These are phyloP conservation scores for Ogataea polymorpha DNA, from an alignment of 805 yeast species.

Conservation along the genomic window DNA sequence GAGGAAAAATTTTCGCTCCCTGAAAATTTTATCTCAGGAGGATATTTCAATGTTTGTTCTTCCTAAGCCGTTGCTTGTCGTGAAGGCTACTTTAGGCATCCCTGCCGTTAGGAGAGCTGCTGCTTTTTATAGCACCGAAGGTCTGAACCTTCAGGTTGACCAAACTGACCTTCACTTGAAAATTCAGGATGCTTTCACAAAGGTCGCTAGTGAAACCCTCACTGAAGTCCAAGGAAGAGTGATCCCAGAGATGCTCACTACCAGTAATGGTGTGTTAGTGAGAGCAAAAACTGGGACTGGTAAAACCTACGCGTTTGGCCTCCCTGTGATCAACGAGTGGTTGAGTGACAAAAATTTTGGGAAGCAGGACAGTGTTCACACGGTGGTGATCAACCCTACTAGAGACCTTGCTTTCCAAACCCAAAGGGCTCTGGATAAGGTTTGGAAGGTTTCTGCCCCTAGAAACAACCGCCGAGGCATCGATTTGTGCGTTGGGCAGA, in stretches of 20 bases:
- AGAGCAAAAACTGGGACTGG: constrained; percentile 97
- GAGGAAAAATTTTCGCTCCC: constrained; percentile 1
- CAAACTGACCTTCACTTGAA: not conserved
- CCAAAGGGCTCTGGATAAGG: constrained; percentile 55
- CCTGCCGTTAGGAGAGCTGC: not conserved
- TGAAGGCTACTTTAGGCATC: not conserved
- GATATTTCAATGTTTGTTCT: not conserved
- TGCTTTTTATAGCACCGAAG: constrained; percentile 3
- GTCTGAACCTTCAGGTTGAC: not conserved
- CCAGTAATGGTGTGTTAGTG: constrained; percentile 67
- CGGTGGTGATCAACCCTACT: constrained; percentile 82
- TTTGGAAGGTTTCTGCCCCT: constrained; percentile 30
- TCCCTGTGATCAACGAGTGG: constrained; percentile 68
- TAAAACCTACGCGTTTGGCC: constrained; percentile 83
- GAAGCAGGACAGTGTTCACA: constrained; percentile 40
- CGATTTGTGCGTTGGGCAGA: constrained; percentile 69
- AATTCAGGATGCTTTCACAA: constrained; percentile 31
- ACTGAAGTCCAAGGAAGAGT: constrained; percentile 71
- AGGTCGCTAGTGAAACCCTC: constrained; percentile 43
- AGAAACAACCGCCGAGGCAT: constrained; percentile 30
- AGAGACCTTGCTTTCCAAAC: constrained; percentile 88
- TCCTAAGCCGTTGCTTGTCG: not conserved
- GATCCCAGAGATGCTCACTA: constrained; percentile 50
- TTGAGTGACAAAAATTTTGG: constrained; percentile 22
- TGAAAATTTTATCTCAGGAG: not conserved